These are phyloP conservation scores for Boletus tylopilopsis DNA, from an alignment of 768 basidiomycete genomes.

Conservation along the genomic window DNA sequence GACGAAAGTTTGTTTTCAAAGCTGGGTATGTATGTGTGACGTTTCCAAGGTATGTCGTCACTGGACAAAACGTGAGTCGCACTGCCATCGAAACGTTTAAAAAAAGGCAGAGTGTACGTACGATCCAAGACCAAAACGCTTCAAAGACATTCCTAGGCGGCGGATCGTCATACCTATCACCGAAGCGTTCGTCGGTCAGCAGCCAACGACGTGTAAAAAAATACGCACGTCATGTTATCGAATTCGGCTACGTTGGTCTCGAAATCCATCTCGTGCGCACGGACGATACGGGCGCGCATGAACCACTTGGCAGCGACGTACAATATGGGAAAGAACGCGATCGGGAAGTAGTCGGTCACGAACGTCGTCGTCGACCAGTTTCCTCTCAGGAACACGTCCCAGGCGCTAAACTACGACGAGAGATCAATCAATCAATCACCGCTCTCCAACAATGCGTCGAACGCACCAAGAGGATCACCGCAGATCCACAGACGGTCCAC, in stretches of 20 bases:
- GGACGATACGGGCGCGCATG: slow-evolving; percentile 9
- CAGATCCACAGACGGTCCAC: slow-evolving; percentile 31
- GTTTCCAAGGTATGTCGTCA: too few species aligned
- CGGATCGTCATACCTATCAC: slow-evolving; percentile 24
- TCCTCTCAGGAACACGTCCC: slow-evolving; percentile 35
- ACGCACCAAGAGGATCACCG: slow-evolving; percentile 35
- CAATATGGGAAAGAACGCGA: slow-evolving; percentile 44
- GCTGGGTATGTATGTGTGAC: too few species aligned
- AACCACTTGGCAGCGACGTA: slow-evolving; percentile 31
- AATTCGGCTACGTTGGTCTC: slow-evolving; percentile 22
- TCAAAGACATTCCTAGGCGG: slow-evolving; percentile 24
- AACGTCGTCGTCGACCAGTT: slow-evolving; percentile 37
- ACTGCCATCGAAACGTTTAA: too few species aligned
- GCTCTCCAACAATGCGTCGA: too few species aligned
- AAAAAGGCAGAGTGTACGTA: slow-evolving; percentile 7
- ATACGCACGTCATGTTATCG: slow-evolving; percentile 24
- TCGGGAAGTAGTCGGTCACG: slow-evolving; percentile 40
- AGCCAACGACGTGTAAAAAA: background rate
- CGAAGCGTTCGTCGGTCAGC: background rate
- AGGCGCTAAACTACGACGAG: slow-evolving; percentile 33
- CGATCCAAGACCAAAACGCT: slow-evolving; percentile 29
- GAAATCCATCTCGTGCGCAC: slow-evolving; percentile 27
- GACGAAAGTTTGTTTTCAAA: too few species aligned
- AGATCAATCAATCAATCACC: background rate
- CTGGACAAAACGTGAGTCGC: too few species aligned